phyloP scores from a whole-genome alignment of 352 stramenopile species.

The Globisporangium echinulatum region DNA sequence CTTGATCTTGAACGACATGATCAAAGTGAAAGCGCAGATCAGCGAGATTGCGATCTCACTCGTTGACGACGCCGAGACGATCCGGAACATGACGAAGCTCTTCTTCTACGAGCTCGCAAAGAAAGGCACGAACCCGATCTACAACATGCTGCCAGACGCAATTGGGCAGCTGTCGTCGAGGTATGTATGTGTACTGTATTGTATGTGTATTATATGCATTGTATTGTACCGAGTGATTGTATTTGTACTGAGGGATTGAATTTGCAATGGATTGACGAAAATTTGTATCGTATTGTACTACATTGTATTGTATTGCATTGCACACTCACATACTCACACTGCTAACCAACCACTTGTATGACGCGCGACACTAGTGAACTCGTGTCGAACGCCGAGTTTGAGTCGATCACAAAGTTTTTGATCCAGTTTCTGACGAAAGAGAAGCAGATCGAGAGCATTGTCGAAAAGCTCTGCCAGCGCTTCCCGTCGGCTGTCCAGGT shows the following conservation, averaged over 20 bases:
- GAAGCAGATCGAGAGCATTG: slow-evolving; percentile 81
- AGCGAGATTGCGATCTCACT: slow-evolving; percentile 95
- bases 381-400: slow-evolving; percentile 88
- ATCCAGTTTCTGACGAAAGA: slow-evolving; percentile 98
- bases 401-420: slow-evolving; percentile 94
- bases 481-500: slow-evolving; percentile 80
- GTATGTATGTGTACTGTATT: slow-evolving; percentile 15
- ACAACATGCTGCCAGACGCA: slow-evolving; percentile 98
- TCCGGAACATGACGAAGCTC: slow-evolving; percentile 91
- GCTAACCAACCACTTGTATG: slow-evolving; percentile 4
- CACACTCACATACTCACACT: background rate
- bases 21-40: slow-evolving; percentile 97
- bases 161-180: slow-evolving; percentile 88
- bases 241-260: background rate
- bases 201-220: background rate
- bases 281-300: too few species aligned
- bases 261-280: too few species aligned
- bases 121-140: slow-evolving; percentile 96
- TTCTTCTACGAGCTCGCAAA: slow-evolving; percentile 98
- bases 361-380: slow-evolving; percentile 28
- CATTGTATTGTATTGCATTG: background rate
- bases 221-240: too few species aligned
- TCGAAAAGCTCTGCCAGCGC: slow-evolving; percentile 92
- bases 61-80: slow-evolving; percentile 88
- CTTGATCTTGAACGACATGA: slow-evolving; percentile 99